Base-by-base conservation (phyloP, 257 asterid species). In the Solanum virginianum region DNA sequence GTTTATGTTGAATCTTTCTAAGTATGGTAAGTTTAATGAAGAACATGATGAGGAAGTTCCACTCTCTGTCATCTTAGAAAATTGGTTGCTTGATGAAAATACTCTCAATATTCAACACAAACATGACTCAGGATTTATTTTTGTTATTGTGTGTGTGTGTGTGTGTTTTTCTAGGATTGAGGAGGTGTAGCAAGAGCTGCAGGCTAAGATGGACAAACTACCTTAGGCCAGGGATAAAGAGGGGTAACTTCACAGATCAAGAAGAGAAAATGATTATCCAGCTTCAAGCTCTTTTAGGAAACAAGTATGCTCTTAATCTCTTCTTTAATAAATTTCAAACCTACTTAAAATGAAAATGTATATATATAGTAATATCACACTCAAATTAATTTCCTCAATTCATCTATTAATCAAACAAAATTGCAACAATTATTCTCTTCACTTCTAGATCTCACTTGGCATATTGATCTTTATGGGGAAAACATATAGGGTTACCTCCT, bases 151-250 rank as follows among this genome's bases (percentile, higher is more conserved):
- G 79, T 69, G n/a, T 18, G 79, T 69, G n/a, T 18, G 51, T 11
- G 10, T 70, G 26, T 32, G 24, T 24, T 15, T 75, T 74, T 15
- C 20, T 87, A 97, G 99, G 98, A 24, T 85, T 97, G 84, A 82
- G 91, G 36, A 91, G 99, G 89, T 97, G 99, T 87, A 97, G 99
- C 75, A 97, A 97, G 90, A 97, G 99, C 72, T 97, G 99, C 88
- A 92, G 99, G 86, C 90, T 97, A 75, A 87, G 99, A 55, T 97
- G 99, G 99, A 92, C 99, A 41, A 97, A 97, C 81, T 97, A 97
- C 63, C 96, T 97, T 4, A 88, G 98, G 86, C 98, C 99, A 0
- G 99, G 99, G 12, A 97, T 97, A 60, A 97, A 93, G 39, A 92
- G 98, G 84, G 99, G 99, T n/a, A 90, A 90, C 62, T 97, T 97